These are phyloP conservation scores for Nannizziopsis barbatae DNA, from an alignment of 2,329 filamentous ascomycete species.

Conservation along the genomic window DNA sequence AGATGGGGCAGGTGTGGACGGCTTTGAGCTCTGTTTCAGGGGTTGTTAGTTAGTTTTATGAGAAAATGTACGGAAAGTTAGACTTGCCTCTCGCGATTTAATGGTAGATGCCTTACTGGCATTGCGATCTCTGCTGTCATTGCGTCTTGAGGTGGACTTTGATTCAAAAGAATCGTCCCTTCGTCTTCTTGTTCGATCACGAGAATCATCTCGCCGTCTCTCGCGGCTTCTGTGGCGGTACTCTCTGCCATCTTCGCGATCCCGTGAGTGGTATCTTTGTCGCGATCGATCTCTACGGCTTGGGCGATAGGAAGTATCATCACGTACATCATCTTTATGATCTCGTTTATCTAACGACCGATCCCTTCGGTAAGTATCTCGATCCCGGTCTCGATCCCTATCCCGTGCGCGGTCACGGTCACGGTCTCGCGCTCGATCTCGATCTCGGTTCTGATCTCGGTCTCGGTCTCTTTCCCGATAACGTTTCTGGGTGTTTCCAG, in stretches of 20 bases:
- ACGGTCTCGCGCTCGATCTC: slow-evolving; percentile 43
- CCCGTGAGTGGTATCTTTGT: slow-evolving; percentile 53
- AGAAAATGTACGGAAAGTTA: not conserved
- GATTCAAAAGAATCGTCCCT: slow-evolving; percentile 63
- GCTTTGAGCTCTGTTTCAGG: slow-evolving; percentile 43
- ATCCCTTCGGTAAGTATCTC: slow-evolving; percentile 53
- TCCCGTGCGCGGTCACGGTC: slow-evolving; percentile 51
- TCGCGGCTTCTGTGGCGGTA: slow-evolving; percentile 55
- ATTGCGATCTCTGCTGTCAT: slow-evolving; percentile 50
- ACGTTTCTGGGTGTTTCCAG: slow-evolving; percentile 46
- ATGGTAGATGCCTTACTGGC: slow-evolving; percentile 40
- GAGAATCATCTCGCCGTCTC: slow-evolving; percentile 62
- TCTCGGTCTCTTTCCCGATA: slow-evolving; percentile 25
- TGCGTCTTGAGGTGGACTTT: slow-evolving; percentile 53
- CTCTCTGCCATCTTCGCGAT: slow-evolving; percentile 47
- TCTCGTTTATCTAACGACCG: slow-evolving; percentile 49
- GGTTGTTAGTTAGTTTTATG: not conserved
- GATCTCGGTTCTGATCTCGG: slow-evolving; percentile 31
- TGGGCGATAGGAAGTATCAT: slow-evolving; percentile 54
- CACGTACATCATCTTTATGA: slow-evolving; percentile 44
- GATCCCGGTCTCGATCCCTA: slow-evolving; percentile 52
- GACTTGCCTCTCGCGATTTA: slow-evolving; percentile 49
- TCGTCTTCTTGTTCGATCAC: slow-evolving; percentile 52
- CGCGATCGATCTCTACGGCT: slow-evolving; percentile 51
- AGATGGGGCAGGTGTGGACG: slow-evolving; percentile 32